These are phyloP conservation scores for Beauveria bassiana DNA, from an alignment of 2,329 filamentous ascomycete species.

Conservation along the genomic window DNA sequence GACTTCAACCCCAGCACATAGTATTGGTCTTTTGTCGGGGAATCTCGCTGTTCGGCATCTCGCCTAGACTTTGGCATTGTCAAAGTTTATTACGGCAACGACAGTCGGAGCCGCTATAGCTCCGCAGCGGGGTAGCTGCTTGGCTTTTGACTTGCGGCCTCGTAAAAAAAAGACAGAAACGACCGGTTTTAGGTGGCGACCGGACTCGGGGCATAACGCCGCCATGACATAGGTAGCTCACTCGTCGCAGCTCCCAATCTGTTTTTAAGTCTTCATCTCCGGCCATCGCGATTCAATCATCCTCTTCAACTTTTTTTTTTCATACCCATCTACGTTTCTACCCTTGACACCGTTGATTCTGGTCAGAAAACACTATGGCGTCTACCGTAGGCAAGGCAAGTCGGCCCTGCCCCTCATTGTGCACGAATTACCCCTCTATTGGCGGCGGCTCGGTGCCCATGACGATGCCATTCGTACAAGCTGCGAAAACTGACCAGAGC, in stretches of 20 bases:
- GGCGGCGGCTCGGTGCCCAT: not conserved
- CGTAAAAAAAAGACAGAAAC: not conserved
- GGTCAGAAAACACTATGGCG: constrained; percentile 31
- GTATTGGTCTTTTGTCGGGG: not conserved
- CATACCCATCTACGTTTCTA: not conserved
- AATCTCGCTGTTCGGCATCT: constrained; percentile 9
- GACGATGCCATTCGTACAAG: not conserved
- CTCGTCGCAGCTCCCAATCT: not conserved
- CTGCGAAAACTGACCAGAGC: not conserved
- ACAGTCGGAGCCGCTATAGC: not conserved
- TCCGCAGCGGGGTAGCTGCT: constrained; percentile 11
- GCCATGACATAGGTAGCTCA: constrained; percentile 4
- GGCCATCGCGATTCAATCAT: not conserved
- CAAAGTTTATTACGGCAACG: not conserved
- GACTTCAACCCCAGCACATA: not conserved
- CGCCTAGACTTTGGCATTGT: not conserved
- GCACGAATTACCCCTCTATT: constrained; percentile 17
- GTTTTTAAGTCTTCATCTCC: not conserved
- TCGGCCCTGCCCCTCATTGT: constrained; percentile 15
- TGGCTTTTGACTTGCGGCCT: not conserved
- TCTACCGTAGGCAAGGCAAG: constrained; percentile 45
- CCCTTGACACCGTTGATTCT: not conserved
- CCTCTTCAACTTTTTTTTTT: not conserved
- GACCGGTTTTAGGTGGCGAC: not conserved
- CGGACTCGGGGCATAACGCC: constrained; percentile 7